These are phyloP conservation scores for Irpex sp. DNA, from an alignment of 1,284 basidiomycete species.

Conservation along the genomic window DNA sequence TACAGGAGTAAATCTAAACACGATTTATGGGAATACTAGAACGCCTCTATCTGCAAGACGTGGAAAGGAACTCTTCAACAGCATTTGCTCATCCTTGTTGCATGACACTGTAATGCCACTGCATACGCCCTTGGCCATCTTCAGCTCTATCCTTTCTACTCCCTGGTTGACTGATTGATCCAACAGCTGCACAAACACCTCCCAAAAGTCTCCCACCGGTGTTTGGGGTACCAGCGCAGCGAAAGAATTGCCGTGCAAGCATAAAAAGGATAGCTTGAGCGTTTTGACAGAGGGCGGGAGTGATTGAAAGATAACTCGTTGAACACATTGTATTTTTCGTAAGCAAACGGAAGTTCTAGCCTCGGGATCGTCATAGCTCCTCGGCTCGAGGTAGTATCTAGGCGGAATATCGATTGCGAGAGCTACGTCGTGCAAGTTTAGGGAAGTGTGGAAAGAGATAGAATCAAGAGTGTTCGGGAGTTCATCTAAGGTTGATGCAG, in stretches of 20 bases:
- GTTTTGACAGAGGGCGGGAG: neutral
- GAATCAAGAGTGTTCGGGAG: no score
- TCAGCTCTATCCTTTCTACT: neutral
- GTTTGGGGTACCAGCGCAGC: neutral
- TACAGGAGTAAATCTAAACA: no score
- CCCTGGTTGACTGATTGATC: neutral
- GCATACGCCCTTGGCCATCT: neutral
- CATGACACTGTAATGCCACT: neutral
- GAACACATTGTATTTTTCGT: neutral
- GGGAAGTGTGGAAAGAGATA: no score
- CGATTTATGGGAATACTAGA: neutral
- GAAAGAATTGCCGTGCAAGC: neutral
- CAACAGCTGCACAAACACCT: neutral
- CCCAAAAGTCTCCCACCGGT: neutral
- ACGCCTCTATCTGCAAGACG: neutral
- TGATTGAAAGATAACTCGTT: neutral
- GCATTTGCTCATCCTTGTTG: neutral
- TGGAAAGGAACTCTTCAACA: neutral
- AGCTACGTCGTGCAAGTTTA: no score
- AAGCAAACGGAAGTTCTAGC: neutral
- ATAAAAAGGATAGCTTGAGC: neutral
- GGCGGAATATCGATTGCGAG: no score
- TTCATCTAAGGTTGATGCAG: no score
- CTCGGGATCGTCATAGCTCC: neutral
- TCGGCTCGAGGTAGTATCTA: no score